Base-by-base conservation (phyloP, 2,329 filamentous ascomycete species). In the Pseudogymnoascus destructans region DNA sequence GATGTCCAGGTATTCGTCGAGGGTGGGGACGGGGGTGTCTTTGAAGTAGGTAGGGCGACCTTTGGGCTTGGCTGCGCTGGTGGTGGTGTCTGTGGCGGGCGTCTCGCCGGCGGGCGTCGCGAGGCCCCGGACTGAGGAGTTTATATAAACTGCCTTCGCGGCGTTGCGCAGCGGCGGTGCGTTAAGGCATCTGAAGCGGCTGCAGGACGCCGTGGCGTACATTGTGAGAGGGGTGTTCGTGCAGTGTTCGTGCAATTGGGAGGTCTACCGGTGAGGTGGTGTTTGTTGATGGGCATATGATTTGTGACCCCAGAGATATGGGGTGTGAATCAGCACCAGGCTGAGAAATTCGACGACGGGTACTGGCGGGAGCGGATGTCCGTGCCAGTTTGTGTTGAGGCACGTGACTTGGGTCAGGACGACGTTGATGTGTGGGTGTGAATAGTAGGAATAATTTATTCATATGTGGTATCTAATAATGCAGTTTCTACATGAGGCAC, bases 1-100 rank as follows among this genome's bases (percentile, higher is more conserved):
- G 9, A 72, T 65, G 1, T 68, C 72, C 23, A 85, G 64, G 65
- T 85, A 85, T 46, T 84, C 79, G 57, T 77, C 74, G 62, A 85
- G 78, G 5, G 80, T 73, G 0, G 78, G 78, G 6, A 85, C 73
- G n/a, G 62, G 57, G 17, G 63, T 64, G 57, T 70, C 68, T 63
- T 70, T 70, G 60, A 70, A 70, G 52, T 70, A 70, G 42, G 67
- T 68, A 27, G 66, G 68, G 7, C 68, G 67, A 59, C 65, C 59
- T 57, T 66, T 66, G 2, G 65, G 57, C 38, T 61, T 21, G 9
- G 58, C 13, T 25, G 25, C 21, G 33, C 64, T 58, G 4, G 61
- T 55, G 52, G 63, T 33, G 17, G 7, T 8, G 9, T 33, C 30
- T 5, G 30, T 0, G 42, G 42, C 1, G 46, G 23, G n/a, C 3